Evolutionary conservation across 1,284 basidiomycete genomes (phyloP), one percentile per base, ranked within the genome.

Genomic region (Apiotrichum akiyoshidainum): DNA sequence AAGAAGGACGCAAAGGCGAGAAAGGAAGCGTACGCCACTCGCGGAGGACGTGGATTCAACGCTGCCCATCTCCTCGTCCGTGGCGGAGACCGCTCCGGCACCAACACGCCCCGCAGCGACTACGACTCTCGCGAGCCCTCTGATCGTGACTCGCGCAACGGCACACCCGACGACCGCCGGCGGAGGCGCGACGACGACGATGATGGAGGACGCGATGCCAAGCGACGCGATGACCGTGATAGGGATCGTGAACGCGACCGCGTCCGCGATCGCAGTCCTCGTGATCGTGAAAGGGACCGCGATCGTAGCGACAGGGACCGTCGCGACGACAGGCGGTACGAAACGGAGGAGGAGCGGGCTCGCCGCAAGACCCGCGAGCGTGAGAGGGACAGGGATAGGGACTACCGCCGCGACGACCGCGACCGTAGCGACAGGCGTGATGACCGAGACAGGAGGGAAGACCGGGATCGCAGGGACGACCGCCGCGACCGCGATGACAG

Each of bases 41-140:
- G 70, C 46, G 66, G 67, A 16, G 74, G 74, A 5, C 69, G 76
- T 49, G 76, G 75, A 31, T 78, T 71, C 60, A 65, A 69, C 14
- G 69, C 76, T 2, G 65, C 69, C 1, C 68, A 68, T 39, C 64
- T 72, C 22, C 57, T 75, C 39, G 66, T 72, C 34, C 64, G 67
- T 51, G 66, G 69, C 26, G 37, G 55, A 52, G 8, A 57, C 44
- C 54, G 59, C 35, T 41, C 22, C 52, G 56, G 42, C 31, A 46
- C 41, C 4, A 46, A 58, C 22, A 48, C 58, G 51, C 47, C 46
- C 53, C 49, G 48, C 19, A 37, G 55, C 50, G 21, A 57, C 40
- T 7, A 64, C 65, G 14, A 55, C 59, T 9, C 33, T 26, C 26
- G 61, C 44, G 22, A 39, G 7, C 22, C 5, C 11, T 33, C 22